A percentile compares a stretch with the other conserved stretches of the same genome.
Evolutionary conservation across 2,329 filamentous ascomycete genomes (phyloP).

Genomic region (Aureobasidium sp.): DNA sequence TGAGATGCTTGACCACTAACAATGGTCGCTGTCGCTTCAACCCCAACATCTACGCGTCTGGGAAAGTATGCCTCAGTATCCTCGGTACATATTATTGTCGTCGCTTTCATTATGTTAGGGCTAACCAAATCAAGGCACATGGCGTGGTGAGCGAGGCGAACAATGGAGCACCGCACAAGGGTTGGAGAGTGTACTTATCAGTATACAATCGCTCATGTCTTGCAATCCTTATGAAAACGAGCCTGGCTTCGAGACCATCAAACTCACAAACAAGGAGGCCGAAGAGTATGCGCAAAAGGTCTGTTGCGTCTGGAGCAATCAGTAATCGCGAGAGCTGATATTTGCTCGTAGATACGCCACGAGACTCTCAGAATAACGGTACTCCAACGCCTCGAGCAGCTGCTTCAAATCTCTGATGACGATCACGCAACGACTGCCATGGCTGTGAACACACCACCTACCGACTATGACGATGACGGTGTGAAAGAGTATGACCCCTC

Average conservation of each 20-base stretch:
- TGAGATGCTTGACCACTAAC: constrained; percentile 75
- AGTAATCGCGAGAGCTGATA: constrained; percentile 3
- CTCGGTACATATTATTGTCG: constrained; percentile 37
- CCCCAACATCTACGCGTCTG: constrained; percentile 87
- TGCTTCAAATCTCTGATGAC: constrained; percentile 52
- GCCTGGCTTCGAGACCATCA: constrained; percentile 78
- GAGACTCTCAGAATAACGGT: constrained; percentile 82
- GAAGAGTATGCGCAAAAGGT: constrained; percentile 12
- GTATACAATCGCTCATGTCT: constrained; percentile 94
- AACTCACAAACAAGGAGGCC: constrained; percentile 24
- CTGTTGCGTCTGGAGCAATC: not conserved
- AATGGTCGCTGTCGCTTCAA: constrained; percentile 85
- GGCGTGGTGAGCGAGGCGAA: constrained; percentile 82
- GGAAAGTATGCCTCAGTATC: constrained; percentile 78
- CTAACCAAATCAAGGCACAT: constrained; percentile 47
- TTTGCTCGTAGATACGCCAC: constrained; percentile 64
- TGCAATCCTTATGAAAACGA: constrained; percentile 93
- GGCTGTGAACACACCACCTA: constrained; percentile 38
- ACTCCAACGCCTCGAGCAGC: constrained; percentile 74
- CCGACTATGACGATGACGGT: constrained; percentile 36
- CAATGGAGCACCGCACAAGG: constrained; percentile 97
- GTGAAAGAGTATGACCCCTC: constrained; percentile 31
- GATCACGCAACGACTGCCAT: not conserved
- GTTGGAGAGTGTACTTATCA: constrained; percentile 85
- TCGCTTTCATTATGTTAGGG: not conserved